Conservation (phyloP, 371 early-diverging fungal genomes). For the Apophysomyces elegans region DNA sequence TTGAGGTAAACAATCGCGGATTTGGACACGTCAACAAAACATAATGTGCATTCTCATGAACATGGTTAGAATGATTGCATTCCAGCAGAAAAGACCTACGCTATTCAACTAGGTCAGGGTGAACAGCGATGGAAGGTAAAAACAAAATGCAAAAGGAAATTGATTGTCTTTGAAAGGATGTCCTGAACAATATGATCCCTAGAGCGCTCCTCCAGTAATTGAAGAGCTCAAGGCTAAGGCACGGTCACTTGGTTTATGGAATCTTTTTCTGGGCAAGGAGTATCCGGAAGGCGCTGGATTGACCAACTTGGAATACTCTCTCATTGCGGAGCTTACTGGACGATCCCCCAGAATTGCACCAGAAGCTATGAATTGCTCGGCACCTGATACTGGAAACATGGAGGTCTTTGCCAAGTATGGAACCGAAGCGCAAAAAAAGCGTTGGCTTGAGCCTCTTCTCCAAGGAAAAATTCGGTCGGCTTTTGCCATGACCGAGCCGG, state of each 20-base stretch:
- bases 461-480: constrained; percentile 93
- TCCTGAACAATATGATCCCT: constrained; percentile 9
- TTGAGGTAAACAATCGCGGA: constrained; percentile 60
- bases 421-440: constrained; percentile 78
- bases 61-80: constrained; percentile 85
- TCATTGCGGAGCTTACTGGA: constrained; percentile 90
- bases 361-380: constrained; percentile 90
- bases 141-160: constrained; percentile 8
- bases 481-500: constrained; percentile 97
- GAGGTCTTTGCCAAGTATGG: constrained; percentile 98
- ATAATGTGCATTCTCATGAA: no score
- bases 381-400: constrained; percentile 99
- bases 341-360: constrained; percentile 79
- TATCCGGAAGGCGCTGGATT: constrained; percentile 85
- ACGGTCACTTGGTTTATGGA: constrained; percentile 91
- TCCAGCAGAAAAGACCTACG: constrained; percentile 85
- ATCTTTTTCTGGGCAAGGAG: constrained; percentile 84
- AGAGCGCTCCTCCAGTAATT: constrained; percentile 81
- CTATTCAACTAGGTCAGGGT: constrained; percentile 74
- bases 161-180: neutral
- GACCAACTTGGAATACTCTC: constrained; percentile 93
- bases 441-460: constrained; percentile 87
- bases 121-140: constrained; percentile 82
- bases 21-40: constrained; percentile 3
- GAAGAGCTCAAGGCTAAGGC: constrained; percentile 91